Conservation (phyloP, 805 yeast genomes). For the Monosporozyma yasuniensis region DNA sequence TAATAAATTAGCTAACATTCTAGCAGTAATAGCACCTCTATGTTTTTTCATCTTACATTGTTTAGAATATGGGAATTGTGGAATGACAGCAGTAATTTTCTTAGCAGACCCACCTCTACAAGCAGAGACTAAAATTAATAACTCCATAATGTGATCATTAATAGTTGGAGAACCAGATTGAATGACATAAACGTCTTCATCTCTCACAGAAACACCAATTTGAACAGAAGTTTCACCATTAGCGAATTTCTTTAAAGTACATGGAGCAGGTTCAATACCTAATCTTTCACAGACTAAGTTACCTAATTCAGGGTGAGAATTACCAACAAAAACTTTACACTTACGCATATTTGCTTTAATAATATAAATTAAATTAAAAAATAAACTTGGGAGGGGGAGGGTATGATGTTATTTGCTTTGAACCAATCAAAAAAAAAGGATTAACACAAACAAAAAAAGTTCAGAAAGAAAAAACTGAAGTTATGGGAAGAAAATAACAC, state of each 20-base stretch:
- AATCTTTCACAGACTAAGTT: constrained; percentile 78
- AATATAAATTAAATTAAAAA: neutral
- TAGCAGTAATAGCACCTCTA: constrained; percentile 96
- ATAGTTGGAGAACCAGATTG: constrained; percentile 82
- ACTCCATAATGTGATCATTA: constrained; percentile 94
- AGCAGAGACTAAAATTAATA: constrained; percentile 85
- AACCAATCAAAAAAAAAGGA: neutral
- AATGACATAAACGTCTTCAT: constrained; percentile 90
- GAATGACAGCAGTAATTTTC: constrained; percentile 90
- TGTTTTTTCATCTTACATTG: constrained; percentile 98
- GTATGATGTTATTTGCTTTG: neutral
- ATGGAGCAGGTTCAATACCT: constrained; percentile 91
- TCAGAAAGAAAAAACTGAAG: neutral
- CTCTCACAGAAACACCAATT: constrained; percentile 90
- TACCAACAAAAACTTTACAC: constrained; percentile 94
- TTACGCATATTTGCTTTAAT: constrained; percentile 59
- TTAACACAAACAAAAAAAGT: neutral
- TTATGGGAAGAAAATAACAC: neutral
- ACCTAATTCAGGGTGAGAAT: constrained; percentile 94
- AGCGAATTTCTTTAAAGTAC: constrained; percentile 82
- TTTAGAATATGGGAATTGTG: constrained; percentile 94
- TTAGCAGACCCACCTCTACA: constrained; percentile 98
- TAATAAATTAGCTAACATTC: constrained; percentile 91
- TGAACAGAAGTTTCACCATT: constrained; percentile 97
- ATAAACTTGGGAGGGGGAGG: neutral